Base-by-base conservation (phyloP, 345 rosid genomes). In the Euphorbia lathyris region DNA sequence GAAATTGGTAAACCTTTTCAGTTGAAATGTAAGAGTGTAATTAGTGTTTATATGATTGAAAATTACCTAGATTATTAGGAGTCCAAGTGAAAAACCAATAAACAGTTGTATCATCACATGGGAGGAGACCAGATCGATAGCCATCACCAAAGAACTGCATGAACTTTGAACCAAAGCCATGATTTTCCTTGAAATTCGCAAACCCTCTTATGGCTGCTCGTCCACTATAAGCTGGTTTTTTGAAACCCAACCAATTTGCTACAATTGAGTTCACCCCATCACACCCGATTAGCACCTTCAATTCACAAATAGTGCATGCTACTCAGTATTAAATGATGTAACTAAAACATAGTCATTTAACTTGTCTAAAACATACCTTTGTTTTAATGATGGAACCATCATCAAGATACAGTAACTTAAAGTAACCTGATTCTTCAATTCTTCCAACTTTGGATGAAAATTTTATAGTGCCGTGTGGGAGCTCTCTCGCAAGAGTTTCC, bases 231-330 rank as follows among this genome's bases (percentile, higher is more conserved):
- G 72, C 72, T 1, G 86, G 86, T 6, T 52, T 73, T 72, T 82
- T 83, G 76, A 88, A 84, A 14, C 91, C 95, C 16, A 89, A 70
- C 88, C 86, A 89, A 72, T 80, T 89, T 10, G 87, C 83, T 73
- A 84, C 87, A 51, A 81, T 80, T 2, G 97, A 89, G 69, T 87
- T 81, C 63, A 86, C 87, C 36, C 95, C 95, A 59, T 87, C 95
- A 59, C 93, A 84, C 67, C 96, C 95, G 51, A 91, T 74, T 81
- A 87, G 76, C 68, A 84, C 83, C 92, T 87, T 58, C 13, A 43
- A 12, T 12, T 65, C 58, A 72, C n/a, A n/a, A n/a, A n/a, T n/a
- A n/a, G n/a, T n/a, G n/a, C n/a, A n/a, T n/a, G n/a, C n/a, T n/a
- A n/a, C n/a, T n/a, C n/a, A n/a, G n/a, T n/a, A n/a, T n/a, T n/a